Conservation (phyloP, 2,329 filamentous ascomycete genomes). For the Aschersonia sp. region DNA sequence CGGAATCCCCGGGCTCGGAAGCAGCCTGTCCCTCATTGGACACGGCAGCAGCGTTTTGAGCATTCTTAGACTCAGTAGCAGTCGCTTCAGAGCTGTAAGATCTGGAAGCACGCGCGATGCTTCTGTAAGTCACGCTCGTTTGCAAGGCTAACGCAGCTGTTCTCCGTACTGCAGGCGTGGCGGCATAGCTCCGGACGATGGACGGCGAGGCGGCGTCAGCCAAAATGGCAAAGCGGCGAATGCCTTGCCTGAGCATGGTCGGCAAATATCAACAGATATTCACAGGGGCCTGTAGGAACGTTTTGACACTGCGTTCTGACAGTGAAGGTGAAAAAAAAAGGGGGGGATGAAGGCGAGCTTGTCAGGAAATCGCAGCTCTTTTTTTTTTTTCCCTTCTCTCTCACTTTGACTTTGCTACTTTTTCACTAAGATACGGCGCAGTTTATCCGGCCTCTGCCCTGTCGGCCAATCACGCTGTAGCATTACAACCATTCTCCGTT, state of each 20-base stretch:
- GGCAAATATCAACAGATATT: too few relatives aligned
- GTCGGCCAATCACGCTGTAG: too few relatives aligned
- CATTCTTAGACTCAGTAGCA: conserved; percentile 9
- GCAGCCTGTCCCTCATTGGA: conserved; percentile 5
- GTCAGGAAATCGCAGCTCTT: too few relatives aligned
- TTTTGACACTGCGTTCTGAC: too few relatives aligned
- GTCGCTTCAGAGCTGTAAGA: conserved; percentile 25
- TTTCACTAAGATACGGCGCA: too few relatives aligned
- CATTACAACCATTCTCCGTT: too few relatives aligned
- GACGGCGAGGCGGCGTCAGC: conserved; percentile 16
- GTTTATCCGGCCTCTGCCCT: too few relatives aligned
- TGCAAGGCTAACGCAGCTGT: conserved; percentile 8
- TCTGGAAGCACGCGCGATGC: conserved; percentile 12
- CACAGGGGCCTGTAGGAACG: too few relatives aligned
- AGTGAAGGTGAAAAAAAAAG: too few relatives aligned
- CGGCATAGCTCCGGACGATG: conserved; percentile 14
- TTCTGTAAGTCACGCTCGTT: conserved; percentile 7
- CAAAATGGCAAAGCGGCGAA: conserved; percentile 23
- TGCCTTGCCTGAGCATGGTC: conserved; percentile 20
- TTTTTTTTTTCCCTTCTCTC: too few relatives aligned
- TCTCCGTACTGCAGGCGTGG: conserved; percentile 11
- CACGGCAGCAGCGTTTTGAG: conserved; percentile 2
- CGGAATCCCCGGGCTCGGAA: conserved; percentile 6
- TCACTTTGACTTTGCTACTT: too few relatives aligned
- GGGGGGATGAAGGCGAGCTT: too few relatives aligned